Conservation (phyloP, 108 stramenopile genomes). For the Cyclotella choctawhatcheeana region DNA sequence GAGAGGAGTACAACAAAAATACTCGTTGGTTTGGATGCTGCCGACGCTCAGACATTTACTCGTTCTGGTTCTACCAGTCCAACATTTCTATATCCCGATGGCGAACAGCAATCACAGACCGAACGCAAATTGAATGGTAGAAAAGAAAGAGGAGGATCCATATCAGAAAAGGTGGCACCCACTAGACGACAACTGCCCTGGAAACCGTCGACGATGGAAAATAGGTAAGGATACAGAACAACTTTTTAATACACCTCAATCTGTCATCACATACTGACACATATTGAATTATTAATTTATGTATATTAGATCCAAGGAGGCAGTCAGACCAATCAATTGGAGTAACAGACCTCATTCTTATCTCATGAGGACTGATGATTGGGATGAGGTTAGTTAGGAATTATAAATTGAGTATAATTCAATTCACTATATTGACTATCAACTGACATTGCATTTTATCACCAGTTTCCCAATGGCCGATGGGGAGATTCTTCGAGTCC, state of each 20-base stretch:
- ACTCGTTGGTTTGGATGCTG: conserved; percentile 63
- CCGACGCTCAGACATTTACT: conserved; percentile 14
- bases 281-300: no score
- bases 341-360: conserved; percentile 96
- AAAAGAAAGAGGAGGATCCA: conserved; percentile 41
- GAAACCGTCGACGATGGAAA: conserved; percentile 76
- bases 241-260: no score
- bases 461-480: conserved; percentile 69
- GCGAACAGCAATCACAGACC: neutral
- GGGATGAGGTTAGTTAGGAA: conserved; percentile 86
- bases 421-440: neutral
- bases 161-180: conserved; percentile 29
- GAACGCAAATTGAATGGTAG: neutral
- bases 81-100: neutral
- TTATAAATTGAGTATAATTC: neutral
- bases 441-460: neutral
- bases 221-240: no score
- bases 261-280: no score
- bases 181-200: conserved; percentile 69
- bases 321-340: conserved; percentile 97
- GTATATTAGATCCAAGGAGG: conserved; percentile 84
- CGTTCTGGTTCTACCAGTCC: conserved; percentile 21
- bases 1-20: conserved; percentile 86
- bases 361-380: conserved; percentile 92
- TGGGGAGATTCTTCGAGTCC: conserved; percentile 94